Conservation (phyloP, 306 rosid genomes). For the Vigna nakashimae region DNA sequence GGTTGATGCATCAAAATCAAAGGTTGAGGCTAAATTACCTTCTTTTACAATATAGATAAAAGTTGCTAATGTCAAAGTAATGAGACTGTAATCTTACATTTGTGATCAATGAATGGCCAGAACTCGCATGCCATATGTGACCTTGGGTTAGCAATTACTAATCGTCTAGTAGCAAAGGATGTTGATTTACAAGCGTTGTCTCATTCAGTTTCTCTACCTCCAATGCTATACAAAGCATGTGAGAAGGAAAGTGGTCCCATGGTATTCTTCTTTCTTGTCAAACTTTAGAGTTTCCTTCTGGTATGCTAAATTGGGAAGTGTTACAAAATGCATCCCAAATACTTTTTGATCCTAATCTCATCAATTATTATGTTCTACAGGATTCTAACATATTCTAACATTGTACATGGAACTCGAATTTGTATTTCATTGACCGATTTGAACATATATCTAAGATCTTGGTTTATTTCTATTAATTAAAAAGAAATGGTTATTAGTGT, state of each 20-base stretch:
- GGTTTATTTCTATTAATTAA: neutral
- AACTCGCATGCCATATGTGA: constrained; percentile 92
- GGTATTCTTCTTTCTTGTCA: constrained; percentile 60
- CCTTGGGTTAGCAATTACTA: constrained; percentile 86
- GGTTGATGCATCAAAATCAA: constrained; percentile 74
- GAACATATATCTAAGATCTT: constrained; percentile 30
- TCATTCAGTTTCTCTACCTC: constrained; percentile 65
- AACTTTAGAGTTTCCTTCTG: constrained; percentile 32
- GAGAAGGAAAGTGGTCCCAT: constrained; percentile 69
- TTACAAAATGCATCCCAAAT: constrained; percentile 5
- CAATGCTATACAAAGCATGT: constrained; percentile 68
- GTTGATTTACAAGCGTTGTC: constrained; percentile 64
- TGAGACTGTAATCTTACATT: constrained; percentile 44
- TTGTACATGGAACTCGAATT: constrained; percentile 17
- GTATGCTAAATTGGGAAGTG: constrained; percentile 30
- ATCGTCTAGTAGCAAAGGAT: constrained; percentile 66
- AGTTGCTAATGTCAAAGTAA: constrained; percentile 20
- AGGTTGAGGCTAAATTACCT: constrained; percentile 58
- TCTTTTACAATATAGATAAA: constrained; percentile 21
- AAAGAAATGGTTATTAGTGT: constrained; percentile 35
- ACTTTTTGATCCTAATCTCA: no score
- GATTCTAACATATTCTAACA: no score
- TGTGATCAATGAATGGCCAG: constrained; percentile 64
- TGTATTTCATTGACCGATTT: constrained; percentile 27
- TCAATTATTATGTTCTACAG: no score